Evolutionary conservation across 345 rosid species (phyloP), one percentile per base, ranked within the genome.

Genomic region (Citrus hindsii): DNA sequence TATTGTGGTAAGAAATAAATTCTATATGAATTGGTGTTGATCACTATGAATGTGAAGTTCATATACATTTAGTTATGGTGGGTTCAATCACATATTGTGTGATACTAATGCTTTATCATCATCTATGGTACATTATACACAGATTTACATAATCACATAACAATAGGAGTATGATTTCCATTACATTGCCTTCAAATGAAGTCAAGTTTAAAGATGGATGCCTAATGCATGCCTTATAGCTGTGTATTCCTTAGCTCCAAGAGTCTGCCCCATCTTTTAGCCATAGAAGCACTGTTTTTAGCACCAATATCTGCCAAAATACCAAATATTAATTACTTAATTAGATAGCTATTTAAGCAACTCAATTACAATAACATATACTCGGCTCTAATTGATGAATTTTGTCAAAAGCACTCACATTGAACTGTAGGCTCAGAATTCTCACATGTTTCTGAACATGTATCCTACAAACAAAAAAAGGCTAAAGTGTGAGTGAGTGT

Each of bases 191-290:
- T 13, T 46, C 18, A 46, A 13, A 46, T 46, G 51, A 46, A 12
- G 51, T 46, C 18, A 46, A 4, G 5, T 46, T 10, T 46, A 46
- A 1, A 12, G 5, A 46, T 46, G 13, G 51, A 46, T 46, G 51
- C 51, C 18, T 12, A 53, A 53, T 19, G 19, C 21, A 53, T 6
- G 19, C 21, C 30, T 24, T 60, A 38, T 6, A 18, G 25, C 42
- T 25, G 46, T 72, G 71, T 21, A 35, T 86, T 89, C 87, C 86
- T 94, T 13, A 94, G 87, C 89, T 94, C 90, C 86, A 94, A 75
- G 55, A 94, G 92, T 79, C 83, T 87, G 53, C 85, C 82, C 98
- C 98, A 94, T 80, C 97, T 90, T 81, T 86, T 88, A 35, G 90
- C 90, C 59, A 92, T 68, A 25, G 93, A 90, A 55, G 91, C 94